Conservation (phyloP, 441 rosid species). For the Gossypium gossypioides region DNA sequence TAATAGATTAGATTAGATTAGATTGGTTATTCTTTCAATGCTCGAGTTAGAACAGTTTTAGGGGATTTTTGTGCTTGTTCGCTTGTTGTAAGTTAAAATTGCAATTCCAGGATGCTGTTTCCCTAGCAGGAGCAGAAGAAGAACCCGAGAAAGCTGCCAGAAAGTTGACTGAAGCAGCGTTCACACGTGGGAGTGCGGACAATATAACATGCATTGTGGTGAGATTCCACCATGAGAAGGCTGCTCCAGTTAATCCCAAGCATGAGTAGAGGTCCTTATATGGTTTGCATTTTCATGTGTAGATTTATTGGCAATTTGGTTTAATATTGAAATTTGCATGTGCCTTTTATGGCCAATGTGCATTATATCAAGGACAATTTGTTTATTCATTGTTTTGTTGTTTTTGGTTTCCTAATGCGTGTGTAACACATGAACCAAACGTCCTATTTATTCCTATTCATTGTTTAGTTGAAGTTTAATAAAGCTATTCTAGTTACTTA, state of each 20-base stretch:
- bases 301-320: not conserved
- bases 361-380: constrained; percentile 20
- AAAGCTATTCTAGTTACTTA: not conserved
- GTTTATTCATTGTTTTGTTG: constrained; percentile 30
- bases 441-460: not conserved
- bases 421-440: not conserved
- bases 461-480: not conserved
- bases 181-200: constrained; percentile 79
- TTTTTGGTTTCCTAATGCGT: constrained; percentile 11
- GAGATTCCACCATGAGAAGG: constrained; percentile 50
- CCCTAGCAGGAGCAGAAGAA: constrained; percentile 55
- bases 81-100: not conserved
- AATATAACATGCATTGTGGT: constrained; percentile 95
- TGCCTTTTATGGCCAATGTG: constrained; percentile 1
- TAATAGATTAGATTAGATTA: not conserved
- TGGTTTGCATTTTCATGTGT: constrained; percentile 12
- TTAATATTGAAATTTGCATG: not conserved
- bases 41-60: not conserved
- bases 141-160: constrained; percentile 77
- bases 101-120: constrained; percentile 64
- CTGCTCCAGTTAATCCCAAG: constrained; percentile 22
- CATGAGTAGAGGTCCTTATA: constrained; percentile 15
- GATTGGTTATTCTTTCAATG: not conserved
- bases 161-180: constrained; percentile 76
- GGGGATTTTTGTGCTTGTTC: not conserved